A percentile compares a stretch with the other conserved stretches of the same genome.
Conservation (phyloP, 2,329 filamentous ascomycete genomes). For the Teratosphaeriaceae sp. region DNA sequence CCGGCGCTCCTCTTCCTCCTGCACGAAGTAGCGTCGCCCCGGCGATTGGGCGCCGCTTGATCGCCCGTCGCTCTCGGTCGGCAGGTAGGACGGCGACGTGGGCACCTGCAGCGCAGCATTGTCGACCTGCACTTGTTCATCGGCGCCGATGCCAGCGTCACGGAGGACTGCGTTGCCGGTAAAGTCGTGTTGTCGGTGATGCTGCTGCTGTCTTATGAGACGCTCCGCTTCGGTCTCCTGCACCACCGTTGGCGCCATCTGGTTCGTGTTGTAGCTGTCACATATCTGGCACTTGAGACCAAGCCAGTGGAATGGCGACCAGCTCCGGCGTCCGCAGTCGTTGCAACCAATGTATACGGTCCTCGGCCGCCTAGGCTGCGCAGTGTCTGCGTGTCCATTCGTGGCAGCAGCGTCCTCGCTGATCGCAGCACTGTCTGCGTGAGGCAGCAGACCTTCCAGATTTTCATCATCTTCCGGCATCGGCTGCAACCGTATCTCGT, state of each 20-base stretch:
- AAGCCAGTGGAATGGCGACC: constrained; percentile 88
- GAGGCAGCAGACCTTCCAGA: constrained; percentile 22
- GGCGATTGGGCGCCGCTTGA: constrained; percentile 22
- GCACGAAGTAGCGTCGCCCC: constrained; percentile 26
- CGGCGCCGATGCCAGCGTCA: constrained; percentile 26
- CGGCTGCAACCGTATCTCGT: constrained; percentile 79
- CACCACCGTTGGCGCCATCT: constrained; percentile 38
- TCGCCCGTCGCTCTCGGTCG: constrained; percentile 6
- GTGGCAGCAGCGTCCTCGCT: constrained; percentile 48
- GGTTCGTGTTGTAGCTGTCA: constrained; percentile 47
- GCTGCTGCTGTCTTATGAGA: constrained; percentile 21
- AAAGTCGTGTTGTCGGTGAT: constrained; percentile 28
- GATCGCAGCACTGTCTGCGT: constrained; percentile 23
- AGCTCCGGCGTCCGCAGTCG: constrained; percentile 83
- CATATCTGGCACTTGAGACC: constrained; percentile 75
- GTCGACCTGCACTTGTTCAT: constrained; percentile 11
- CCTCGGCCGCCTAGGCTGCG: constrained; percentile 19
- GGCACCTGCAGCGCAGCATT: constrained; percentile 16
- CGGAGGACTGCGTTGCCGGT: constrained; percentile 28
- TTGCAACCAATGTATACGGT: constrained; percentile 83
- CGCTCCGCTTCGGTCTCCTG: constrained; percentile 29
- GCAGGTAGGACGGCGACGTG: constrained; percentile 12
- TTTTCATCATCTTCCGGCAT: constrained; percentile 59
- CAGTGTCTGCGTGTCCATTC: background rate
- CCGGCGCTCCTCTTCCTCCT: constrained; percentile 21